Conservation (phyloP, 78 protist species). For the Cavenderia fasciculata region DNA sequence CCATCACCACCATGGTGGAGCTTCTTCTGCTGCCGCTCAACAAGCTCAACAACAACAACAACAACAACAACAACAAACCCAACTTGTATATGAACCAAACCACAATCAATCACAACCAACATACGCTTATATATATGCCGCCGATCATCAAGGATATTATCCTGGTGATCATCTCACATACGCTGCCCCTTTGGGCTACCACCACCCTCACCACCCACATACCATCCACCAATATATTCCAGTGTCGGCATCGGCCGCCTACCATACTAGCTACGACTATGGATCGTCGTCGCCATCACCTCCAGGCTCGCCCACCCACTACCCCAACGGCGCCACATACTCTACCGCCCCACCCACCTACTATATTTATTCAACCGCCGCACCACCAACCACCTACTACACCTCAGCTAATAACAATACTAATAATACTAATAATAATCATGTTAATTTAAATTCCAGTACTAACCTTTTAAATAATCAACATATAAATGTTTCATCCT, state of each 20-base stretch:
- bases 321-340: neutral
- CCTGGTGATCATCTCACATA: neutral
- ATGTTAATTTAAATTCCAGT: too few relatives aligned
- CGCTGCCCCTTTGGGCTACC: neutral
- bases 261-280: neutral
- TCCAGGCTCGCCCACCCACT: neutral
- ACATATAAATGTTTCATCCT: too few relatives aligned
- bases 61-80: neutral
- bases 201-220: neutral
- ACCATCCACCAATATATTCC: neutral
- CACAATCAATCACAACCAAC: neutral
- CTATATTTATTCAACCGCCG: too few relatives aligned
- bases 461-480: too few relatives aligned
- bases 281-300: neutral
- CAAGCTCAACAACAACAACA: neutral
- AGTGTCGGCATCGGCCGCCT: neutral
- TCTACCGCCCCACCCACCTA: neutral
- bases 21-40: neutral
- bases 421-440: too few relatives aligned
- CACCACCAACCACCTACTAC: neutral
- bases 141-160: neutral
- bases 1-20: neutral
- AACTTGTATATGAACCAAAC: neutral
- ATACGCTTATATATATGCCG: too few relatives aligned
- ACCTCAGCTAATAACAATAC: neutral